Conservation (phyloP, 768 basidiomycete genomes). For the Infundibulicybe gibba region DNA sequence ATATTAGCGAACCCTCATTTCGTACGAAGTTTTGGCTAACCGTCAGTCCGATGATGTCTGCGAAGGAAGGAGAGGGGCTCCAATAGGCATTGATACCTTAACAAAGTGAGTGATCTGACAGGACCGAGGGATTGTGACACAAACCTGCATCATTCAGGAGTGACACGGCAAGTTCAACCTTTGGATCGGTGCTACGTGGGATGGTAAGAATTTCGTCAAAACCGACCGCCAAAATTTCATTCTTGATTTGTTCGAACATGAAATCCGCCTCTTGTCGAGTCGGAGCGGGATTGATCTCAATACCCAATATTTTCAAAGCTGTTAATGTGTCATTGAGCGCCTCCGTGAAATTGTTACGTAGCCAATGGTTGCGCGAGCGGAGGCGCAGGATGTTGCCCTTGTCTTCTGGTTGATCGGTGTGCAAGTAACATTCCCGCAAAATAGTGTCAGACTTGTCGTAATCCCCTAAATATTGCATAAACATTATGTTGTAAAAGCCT, state of each 20-base stretch:
- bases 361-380: constrained; percentile 62
- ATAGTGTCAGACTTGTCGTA: constrained; percentile 48
- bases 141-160: constrained; percentile 68
- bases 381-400: constrained; percentile 53
- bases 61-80: constrained; percentile 53
- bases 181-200: constrained; percentile 56
- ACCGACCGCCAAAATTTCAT: constrained; percentile 65
- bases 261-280: constrained; percentile 50
- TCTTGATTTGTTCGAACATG: constrained; percentile 71
- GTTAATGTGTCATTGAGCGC: constrained; percentile 56
- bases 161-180: constrained; percentile 59
- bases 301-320: constrained; percentile 58
- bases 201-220: constrained; percentile 65
- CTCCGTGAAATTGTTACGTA: constrained; percentile 50
- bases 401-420: constrained; percentile 48
- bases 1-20: not conserved
- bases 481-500: not conserved
- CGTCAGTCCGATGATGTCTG: constrained; percentile 63
- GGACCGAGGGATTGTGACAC: constrained; percentile 4
- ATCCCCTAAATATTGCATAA: constrained; percentile 37
- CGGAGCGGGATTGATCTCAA: constrained; percentile 54
- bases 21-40: constrained; percentile 31
- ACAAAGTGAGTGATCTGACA: not conserved
- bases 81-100: constrained; percentile 70
- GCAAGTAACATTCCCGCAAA: constrained; percentile 50